Base-by-base conservation (phyloP, 805 yeast species). In the Wickerhamiella occidentalis region DNA sequence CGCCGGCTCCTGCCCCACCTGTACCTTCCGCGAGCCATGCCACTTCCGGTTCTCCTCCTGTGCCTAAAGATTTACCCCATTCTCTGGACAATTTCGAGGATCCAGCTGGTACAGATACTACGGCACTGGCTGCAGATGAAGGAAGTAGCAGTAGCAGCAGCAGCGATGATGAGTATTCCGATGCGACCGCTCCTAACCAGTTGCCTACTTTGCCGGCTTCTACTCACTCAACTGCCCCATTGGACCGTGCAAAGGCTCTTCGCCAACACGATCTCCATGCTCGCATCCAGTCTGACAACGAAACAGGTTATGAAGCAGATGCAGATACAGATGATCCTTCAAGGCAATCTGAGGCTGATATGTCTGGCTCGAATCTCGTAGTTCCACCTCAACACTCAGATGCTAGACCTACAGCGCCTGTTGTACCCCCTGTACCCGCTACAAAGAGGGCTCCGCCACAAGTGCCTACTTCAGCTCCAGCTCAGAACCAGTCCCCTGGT, bases 401-500 rank as follows among this genome's bases (percentile, higher is more conserved):
- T 8, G 5, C 13, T 5, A n/a, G 5, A n/a, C 8, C 7, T n/a
- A 8, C 35, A 6, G 35, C 35, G 13, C 35, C 35, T n/a, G 13
- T 19, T 17, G 38, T 33, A n/a, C 47, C 47, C 6, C 40, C 26
- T 26, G 40, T 21, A 9, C 30, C 37, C 11, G 7, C 47, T 4
- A 18, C 5, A 4, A 26, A 43, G 6, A 33, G 38, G n/a, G 38
- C 21, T 33, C 18, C 37, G 13, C 35, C 29, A 3, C 40, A 19
- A 9, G 28, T 22, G 18, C 36, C 47, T n/a, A n/a, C 22, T 23
- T 9, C 21, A 22, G 22, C 48, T 13, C 38, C 28, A 36, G 55
- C 50, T 22, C 42, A 51, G 55, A 25, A 47, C 60, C 28, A 54
- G 58, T 52, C 22, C 9, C 42, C 5, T 23, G 26, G 26, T 6